Conservation (phyloP, 2,329 filamentous ascomycete genomes). For the Alternaria incomplexa region DNA sequence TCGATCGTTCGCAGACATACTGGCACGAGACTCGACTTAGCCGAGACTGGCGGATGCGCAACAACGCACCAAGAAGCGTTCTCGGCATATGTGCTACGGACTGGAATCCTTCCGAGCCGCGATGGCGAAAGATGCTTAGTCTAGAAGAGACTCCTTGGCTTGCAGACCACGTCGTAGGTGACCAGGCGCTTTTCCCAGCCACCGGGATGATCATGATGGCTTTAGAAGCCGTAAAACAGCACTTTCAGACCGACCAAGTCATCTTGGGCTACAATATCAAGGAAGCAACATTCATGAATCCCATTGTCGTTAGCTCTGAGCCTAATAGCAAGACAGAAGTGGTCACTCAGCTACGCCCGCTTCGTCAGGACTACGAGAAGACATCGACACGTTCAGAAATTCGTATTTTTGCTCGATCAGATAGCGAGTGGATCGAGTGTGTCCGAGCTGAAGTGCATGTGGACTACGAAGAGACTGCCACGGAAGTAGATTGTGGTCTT, state of each 20-base stretch:
- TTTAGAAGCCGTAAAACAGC: neutral
- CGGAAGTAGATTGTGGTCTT: neutral
- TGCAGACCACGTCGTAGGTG: conserved; percentile 25
- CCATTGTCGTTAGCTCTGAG: neutral
- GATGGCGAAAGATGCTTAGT: conserved; percentile 55
- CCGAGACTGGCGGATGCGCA: conserved; percentile 5
- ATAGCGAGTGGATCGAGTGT: neutral
- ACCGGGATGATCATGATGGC: conserved; percentile 14
- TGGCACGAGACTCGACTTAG: conserved; percentile 26
- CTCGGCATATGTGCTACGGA: conserved; percentile 17
- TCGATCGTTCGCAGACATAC: conserved; percentile 30
- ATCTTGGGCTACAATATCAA: neutral
- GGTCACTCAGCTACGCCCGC: neutral
- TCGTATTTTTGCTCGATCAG: neutral
- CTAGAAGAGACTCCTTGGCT: conserved; percentile 21
- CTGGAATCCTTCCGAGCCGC: conserved; percentile 33
- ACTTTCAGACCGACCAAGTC: neutral
- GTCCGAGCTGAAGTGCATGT: neutral
- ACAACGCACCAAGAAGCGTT: conserved; percentile 9
- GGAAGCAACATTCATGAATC: neutral
- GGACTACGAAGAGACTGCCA: neutral
- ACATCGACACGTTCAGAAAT: neutral
- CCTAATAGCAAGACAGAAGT: neutral
- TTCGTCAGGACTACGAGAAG: neutral
- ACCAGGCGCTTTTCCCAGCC: conserved; percentile 29